These are phyloP conservation scores for Microstegium vimineum DNA, from an alignment of 176 grass and related monocot genomes.

Conservation along the genomic window DNA sequence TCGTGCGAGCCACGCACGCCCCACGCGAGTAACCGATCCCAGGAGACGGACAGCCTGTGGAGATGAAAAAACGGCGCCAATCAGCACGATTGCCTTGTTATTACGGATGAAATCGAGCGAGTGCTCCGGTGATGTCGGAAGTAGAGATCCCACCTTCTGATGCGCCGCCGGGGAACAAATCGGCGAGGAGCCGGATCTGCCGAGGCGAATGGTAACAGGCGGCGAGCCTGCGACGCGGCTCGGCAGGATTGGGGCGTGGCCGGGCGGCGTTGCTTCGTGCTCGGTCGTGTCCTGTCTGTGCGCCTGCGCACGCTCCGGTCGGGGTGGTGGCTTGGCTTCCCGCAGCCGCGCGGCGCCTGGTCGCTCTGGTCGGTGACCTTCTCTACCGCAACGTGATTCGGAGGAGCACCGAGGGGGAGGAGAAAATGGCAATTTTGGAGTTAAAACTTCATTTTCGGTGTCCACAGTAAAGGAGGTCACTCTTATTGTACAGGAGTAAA, in stretches of 20 bases:
- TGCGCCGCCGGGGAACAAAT: background rate
- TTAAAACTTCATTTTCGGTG: no score
- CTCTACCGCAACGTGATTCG: no score
- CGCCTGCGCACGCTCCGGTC: background rate
- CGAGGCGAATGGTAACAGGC: background rate
- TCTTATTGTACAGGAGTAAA: no score
- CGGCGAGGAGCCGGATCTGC: background rate
- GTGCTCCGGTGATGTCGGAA: background rate
- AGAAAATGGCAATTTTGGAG: no score
- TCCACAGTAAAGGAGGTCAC: no score
- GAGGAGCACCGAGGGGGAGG: no score
- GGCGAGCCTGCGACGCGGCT: background rate
- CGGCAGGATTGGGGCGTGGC: background rate
- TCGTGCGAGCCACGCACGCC: background rate
- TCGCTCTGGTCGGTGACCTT: no score
- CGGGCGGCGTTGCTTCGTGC: background rate
- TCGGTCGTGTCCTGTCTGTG: background rate
- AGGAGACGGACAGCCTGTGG: background rate
- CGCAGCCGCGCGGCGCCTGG: no score
- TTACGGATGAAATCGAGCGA: background rate
- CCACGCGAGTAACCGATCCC: background rate
- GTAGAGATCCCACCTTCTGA: background rate
- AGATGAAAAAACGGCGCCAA: background rate
- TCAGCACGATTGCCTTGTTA: background rate
- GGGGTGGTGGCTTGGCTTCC: no score